Evolutionary conservation across 805 yeast genomes (phyloP).

Genomic region (Starmerella potacharoeniae): DNA sequence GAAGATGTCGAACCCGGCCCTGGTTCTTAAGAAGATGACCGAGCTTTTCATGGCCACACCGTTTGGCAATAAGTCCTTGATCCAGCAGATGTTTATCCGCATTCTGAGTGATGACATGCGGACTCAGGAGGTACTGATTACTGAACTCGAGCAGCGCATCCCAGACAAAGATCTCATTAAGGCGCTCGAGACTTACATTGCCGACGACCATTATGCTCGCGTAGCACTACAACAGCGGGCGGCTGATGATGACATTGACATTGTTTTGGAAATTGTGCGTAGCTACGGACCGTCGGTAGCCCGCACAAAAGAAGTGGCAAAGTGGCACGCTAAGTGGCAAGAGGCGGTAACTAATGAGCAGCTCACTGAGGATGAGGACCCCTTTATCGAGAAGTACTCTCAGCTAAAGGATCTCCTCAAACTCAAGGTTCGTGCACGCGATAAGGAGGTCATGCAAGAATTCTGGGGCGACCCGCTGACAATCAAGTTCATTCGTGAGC

Average conservation of each 20-base stretch:
- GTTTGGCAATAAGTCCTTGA: constrained; percentile 51
- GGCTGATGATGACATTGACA: constrained; percentile 17
- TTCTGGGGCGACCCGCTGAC: constrained; percentile 80
- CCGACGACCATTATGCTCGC: constrained; percentile 22
- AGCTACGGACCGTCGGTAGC: constrained; percentile 9
- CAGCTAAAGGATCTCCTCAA: constrained; percentile 52
- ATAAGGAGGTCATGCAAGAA: constrained; percentile 61
- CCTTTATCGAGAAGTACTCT: constrained; percentile 38
- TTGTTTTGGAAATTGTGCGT: constrained; percentile 17
- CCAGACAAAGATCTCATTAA: constrained; percentile 20
- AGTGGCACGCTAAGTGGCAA: constrained; percentile 31
- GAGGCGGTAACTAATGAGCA: constrained; percentile 24
- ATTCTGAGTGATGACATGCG: constrained; percentile 64
- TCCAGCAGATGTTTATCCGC: constrained; percentile 65
- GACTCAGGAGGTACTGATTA: constrained; percentile 45
- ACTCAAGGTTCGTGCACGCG: constrained; percentile 54
- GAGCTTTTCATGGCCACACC: constrained; percentile 78
- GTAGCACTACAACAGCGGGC: constrained; percentile 25
- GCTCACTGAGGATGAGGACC: constrained; percentile 22
- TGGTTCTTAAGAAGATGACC: constrained; percentile 64
- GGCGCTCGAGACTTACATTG: constrained; percentile 21
- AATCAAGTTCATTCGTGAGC: constrained; percentile 59
- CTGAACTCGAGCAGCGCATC: constrained; percentile 36
- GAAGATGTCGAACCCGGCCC: constrained; percentile 76
- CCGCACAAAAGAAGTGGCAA: constrained; percentile 19